Conservation (phyloP, 2,329 filamentous ascomycete genomes). For the Exophiala bonariae region DNA sequence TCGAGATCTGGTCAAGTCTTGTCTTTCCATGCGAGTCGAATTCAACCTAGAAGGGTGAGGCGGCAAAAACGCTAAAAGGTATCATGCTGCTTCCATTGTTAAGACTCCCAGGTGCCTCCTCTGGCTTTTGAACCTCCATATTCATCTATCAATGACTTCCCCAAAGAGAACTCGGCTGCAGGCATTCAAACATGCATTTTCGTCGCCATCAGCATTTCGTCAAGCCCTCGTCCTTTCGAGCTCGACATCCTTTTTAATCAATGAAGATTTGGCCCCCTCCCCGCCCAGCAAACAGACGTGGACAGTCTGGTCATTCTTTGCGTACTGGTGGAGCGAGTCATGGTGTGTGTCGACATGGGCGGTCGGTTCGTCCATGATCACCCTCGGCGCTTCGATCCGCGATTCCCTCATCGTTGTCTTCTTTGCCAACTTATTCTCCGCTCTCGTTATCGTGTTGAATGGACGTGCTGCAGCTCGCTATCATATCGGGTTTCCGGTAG, state of each 20-base stretch:
- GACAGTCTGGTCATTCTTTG: conserved; percentile 28
- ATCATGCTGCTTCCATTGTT: too few relatives aligned
- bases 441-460: conserved; percentile 28
- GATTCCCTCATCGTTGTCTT: conserved; percentile 27
- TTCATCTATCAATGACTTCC: too few relatives aligned
- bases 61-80: too few relatives aligned
- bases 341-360: conserved; percentile 29
- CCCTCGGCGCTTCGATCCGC: conserved; percentile 25
- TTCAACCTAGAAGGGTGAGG: too few relatives aligned
- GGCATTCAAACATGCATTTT: too few relatives aligned
- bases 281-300: conserved; percentile 26
- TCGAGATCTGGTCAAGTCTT: too few relatives aligned
- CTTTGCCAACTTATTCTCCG: conserved; percentile 27
- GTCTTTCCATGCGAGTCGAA: too few relatives aligned
- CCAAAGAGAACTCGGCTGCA: too few relatives aligned
- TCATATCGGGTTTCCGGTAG: conserved; percentile 33
- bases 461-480: conserved; percentile 29
- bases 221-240: conserved; percentile 1
- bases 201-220: too few relatives aligned
- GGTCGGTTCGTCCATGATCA: conserved; percentile 26
- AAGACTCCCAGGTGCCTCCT: too few relatives aligned
- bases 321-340: conserved; percentile 31
- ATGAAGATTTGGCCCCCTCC: conserved; percentile 28
- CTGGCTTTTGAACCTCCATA: too few relatives aligned
- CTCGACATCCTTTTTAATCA: conserved; percentile 25